Evolutionary conservation across 176 grass and related monocot species (phyloP).

Genomic region (Ampelocalamus luodianensis): DNA sequence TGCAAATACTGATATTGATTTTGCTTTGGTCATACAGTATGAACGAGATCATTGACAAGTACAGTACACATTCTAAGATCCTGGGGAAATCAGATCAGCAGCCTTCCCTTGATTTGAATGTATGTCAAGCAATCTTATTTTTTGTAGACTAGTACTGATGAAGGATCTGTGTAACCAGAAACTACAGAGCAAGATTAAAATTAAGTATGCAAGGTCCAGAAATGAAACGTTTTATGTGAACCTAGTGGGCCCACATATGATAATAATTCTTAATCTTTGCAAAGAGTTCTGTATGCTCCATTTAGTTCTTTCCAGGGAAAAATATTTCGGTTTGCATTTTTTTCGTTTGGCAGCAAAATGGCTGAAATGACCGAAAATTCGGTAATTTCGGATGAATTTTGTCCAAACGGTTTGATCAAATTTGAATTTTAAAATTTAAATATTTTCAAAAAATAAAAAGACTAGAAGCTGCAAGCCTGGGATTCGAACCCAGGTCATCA

Average conservation of each 20-base stretch:
- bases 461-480: too few relatives aligned
- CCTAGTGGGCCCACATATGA: neutral
- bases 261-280: neutral
- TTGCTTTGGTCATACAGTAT: constrained; percentile 61
- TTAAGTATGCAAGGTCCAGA: neutral
- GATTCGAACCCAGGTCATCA: too few relatives aligned
- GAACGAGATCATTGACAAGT: constrained; percentile 78
- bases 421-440: too few relatives aligned
- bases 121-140: constrained; percentile 45
- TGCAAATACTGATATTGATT: constrained; percentile 28
- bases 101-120: constrained; percentile 77
- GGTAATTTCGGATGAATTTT: too few relatives aligned
- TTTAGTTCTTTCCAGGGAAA: constrained; percentile 10
- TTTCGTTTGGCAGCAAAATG: too few relatives aligned
- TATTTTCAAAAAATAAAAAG: too few relatives aligned
- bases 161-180: neutral
- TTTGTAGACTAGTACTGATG: constrained; percentile 14
- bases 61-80: constrained; percentile 70
- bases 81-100: constrained; percentile 58
- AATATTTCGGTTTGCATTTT: too few relatives aligned
- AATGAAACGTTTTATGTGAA: neutral
- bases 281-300: neutral
- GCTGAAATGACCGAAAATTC: too few relatives aligned
- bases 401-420: too few relatives aligned
- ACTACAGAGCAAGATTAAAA: neutral